Base-by-base conservation (phyloP, 2,329 filamentous ascomycete genomes). In the Aspergillus amoenus region DNA sequence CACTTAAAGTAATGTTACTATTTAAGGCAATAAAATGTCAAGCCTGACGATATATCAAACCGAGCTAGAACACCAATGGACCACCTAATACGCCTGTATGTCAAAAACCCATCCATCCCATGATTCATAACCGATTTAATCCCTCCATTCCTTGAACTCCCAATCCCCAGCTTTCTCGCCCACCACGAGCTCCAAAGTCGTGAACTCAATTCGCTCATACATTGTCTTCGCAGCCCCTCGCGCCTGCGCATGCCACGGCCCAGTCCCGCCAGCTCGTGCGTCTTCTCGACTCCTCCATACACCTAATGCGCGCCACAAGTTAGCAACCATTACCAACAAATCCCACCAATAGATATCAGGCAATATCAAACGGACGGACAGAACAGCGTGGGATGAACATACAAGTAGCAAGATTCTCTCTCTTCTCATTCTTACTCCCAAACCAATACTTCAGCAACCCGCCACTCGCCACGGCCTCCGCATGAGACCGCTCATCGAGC, bases 401-500 rank as follows among this genome's bases (percentile, higher is more conserved):
- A 86, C 87, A 92, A 48, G 92, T 96, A 43, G 93, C 93, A 66
- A 97, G 74, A 76, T 96, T 96, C 68, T 85, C 81, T 60, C 88
- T 82, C 51, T 88, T 80, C 43, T 73, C 77, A 75, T 95, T 86
- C 18, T 88, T 87, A 34, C 78, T 80, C 2, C 91, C 91, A 73
- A 95, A 96, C 91, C 93, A 96, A 75, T 97, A 96, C 84, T 96
- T 96, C 69, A 96, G 76, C 69, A 97, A 83, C 0, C 91, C 91
- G 5, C 92, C 92, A 66, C 86, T 90, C 40, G 82, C 82, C 17
- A 87, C 88, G 12, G 93, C 93, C 72, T 96, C 92, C 22, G 84
- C 81, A 71, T 96, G 92, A 6, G 89, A 89, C 58, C 85, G 85
- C 68, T 88, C 87, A 74, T 96, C 93, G 32, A 96, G 81, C 24